Conservation (phyloP, 768 basidiomycete genomes). For the Boletus sp. region DNA sequence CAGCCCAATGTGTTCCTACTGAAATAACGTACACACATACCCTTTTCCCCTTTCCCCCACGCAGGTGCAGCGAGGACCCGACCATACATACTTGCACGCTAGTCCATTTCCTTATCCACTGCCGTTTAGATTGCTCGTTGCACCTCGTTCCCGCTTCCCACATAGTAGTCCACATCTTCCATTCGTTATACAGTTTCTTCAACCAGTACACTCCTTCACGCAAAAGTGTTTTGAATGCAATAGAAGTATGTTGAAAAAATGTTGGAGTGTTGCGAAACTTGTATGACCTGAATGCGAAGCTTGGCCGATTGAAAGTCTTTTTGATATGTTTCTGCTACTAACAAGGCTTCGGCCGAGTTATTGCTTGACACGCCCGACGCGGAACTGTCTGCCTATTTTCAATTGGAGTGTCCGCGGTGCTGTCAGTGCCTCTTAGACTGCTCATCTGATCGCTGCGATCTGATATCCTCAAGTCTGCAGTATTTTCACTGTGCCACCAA, state of each 20-base stretch:
- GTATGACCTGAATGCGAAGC: no score
- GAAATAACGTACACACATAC: slow-evolving; percentile 29
- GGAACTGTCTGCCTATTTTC: not conserved
- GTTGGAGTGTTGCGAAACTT: not conserved
- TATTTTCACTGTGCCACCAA: not conserved
- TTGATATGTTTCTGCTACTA: slow-evolving; percentile 1
- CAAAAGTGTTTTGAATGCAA: slow-evolving; percentile 20
- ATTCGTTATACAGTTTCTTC: slow-evolving; percentile 22
- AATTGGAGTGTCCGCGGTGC: not conserved
- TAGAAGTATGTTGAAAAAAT: slow-evolving; percentile 21
- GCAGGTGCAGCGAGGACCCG: slow-evolving; percentile 20
- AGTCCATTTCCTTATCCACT: slow-evolving; percentile 9
- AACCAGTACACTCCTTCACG: slow-evolving; percentile 28
- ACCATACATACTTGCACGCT: slow-evolving; percentile 20
- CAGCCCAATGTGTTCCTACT: slow-evolving; percentile 28
- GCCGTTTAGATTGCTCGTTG: slow-evolving; percentile 23
- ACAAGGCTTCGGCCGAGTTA: slow-evolving; percentile 11
- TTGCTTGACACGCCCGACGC: not conserved
- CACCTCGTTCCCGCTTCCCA: slow-evolving; percentile 9
- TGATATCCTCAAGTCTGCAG: not conserved
- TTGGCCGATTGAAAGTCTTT: not conserved
- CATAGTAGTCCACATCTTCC: slow-evolving; percentile 22
- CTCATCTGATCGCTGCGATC: slow-evolving; percentile 16
- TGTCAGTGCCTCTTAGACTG: slow-evolving; percentile 1
- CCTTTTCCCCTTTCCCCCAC: slow-evolving; percentile 6